These are phyloP conservation scores for Mortierella sp. DNA, from an alignment of 371 early-diverging fungal species.

Conservation along the genomic window DNA sequence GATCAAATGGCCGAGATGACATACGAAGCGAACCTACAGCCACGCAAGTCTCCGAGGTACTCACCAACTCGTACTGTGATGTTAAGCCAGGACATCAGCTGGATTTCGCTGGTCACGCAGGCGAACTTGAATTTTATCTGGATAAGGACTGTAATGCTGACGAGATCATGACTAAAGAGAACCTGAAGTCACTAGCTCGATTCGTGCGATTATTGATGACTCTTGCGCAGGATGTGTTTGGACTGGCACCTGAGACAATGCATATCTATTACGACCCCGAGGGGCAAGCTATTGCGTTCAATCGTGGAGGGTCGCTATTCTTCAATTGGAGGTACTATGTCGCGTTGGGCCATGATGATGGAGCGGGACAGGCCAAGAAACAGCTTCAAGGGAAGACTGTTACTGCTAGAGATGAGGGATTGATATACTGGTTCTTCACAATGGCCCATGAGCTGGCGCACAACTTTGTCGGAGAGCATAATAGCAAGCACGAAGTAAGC, in stretches of 20 bases:
- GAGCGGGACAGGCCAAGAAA: constrained; percentile 23
- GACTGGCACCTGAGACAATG: constrained; percentile 64
- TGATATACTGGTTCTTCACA: constrained; percentile 91
- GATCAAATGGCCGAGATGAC: constrained; percentile 61
- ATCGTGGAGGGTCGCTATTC: constrained; percentile 82
- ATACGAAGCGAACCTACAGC: constrained; percentile 45
- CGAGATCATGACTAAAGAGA: constrained; percentile 58
- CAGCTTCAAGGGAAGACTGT: constrained; percentile 46
- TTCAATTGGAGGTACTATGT: constrained; percentile 88
- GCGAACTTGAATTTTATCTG: constrained; percentile 68
- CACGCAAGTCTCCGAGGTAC: constrained; percentile 28
- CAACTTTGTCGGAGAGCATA: constrained; percentile 74
- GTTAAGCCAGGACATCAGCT: constrained; percentile 68
- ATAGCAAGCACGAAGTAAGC: constrained; percentile 67
- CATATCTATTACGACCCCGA: constrained; percentile 84
- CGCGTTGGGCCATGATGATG: constrained; percentile 69
- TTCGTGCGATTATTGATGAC: constrained; percentile 70
- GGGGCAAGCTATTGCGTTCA: constrained; percentile 86
- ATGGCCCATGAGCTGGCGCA: constrained; percentile 93
- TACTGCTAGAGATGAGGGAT: constrained; percentile 59
- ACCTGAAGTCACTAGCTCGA: constrained; percentile 58
- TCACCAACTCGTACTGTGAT: constrained; percentile 65
- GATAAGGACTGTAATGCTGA: constrained; percentile 62
- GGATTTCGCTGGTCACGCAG: constrained; percentile 61
- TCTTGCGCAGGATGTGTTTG: constrained; percentile 75